Evolutionary conservation across 2,329 filamentous ascomycete genomes (phyloP).

Genomic region (Magnaporthales sp.): DNA sequence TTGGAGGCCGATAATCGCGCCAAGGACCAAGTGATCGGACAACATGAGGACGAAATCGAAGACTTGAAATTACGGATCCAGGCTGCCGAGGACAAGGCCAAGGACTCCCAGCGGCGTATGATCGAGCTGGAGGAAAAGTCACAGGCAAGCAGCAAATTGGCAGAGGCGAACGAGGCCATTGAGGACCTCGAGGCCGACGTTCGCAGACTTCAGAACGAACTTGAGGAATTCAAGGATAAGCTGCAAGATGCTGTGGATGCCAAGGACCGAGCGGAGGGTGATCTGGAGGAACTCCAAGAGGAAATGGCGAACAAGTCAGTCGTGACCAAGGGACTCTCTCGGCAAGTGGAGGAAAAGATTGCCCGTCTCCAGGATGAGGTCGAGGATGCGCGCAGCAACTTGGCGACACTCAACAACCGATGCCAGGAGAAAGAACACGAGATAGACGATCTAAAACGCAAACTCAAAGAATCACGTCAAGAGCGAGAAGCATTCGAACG

Average conservation of each 20-base stretch:
- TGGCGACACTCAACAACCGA: conserved; percentile 42
- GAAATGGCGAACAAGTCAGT: conserved; percentile 75
- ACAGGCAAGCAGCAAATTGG: conserved; percentile 39
- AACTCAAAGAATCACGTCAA: conserved; percentile 33
- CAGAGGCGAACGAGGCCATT: conserved; percentile 49
- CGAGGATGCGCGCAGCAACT: conserved; percentile 39
- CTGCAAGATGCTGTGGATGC: conserved; percentile 43
- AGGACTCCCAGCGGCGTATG: conserved; percentile 40
- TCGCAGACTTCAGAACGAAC: conserved; percentile 42
- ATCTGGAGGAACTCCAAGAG: conserved; percentile 61
- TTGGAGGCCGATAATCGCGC: conserved; percentile 67
- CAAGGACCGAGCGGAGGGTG: conserved; percentile 47
- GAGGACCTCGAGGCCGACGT: conserved; percentile 48
- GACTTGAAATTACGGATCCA: conserved; percentile 38
- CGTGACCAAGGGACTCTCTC: conserved; percentile 63
- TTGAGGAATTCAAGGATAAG: conserved; percentile 45
- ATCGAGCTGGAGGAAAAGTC: conserved; percentile 50
- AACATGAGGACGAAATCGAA: conserved; percentile 60
- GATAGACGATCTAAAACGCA: conserved; percentile 32
- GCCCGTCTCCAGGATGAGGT: conserved; percentile 59
- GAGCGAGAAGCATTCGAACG: conserved; percentile 31
- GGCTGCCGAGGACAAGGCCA: conserved; percentile 49
- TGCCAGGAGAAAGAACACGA: conserved; percentile 36
- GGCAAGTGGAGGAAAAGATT: conserved; percentile 66
- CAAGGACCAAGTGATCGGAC: conserved; percentile 64